A percentile compares a stretch with the other conserved stretches of the same genome.
Evolutionary conservation across 2,329 filamentous ascomycete genomes (phyloP).

Genomic region (Immersiporthe knoxdaviesiana): DNA sequence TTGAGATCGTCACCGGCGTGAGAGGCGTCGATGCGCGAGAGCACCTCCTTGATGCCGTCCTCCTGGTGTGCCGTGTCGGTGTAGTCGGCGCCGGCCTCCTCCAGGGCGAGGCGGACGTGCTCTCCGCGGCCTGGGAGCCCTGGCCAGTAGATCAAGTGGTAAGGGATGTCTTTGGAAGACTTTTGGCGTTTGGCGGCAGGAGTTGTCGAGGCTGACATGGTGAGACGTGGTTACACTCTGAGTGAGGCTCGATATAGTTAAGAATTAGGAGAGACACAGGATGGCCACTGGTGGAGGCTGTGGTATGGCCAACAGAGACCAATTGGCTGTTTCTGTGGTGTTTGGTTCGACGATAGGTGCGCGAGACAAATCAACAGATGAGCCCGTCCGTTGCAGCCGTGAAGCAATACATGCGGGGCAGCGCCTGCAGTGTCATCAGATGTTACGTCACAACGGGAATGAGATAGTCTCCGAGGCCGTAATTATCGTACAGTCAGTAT

Average conservation of each 20-base stretch:
- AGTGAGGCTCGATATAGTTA: not conserved
- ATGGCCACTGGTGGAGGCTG: not conserved
- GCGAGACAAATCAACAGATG: not conserved
- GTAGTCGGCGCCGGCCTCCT: constrained; percentile 68
- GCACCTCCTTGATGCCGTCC: constrained; percentile 56
- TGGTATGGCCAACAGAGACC: not conserved
- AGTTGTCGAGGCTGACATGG: constrained; percentile 20
- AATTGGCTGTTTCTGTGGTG: not conserved
- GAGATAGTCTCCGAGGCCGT: not conserved
- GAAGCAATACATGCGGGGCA: not conserved
- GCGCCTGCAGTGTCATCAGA: not conserved
- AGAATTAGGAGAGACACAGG: not conserved
- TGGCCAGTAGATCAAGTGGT: constrained; percentile 74
- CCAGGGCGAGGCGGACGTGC: constrained; percentile 71
- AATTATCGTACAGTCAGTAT: not conserved
- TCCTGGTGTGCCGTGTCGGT: constrained; percentile 57
- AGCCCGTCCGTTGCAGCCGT: not conserved
- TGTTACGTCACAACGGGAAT: not conserved
- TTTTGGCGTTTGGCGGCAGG: constrained; percentile 42
- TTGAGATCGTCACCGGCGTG: constrained; percentile 58
- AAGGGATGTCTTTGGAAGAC: constrained; percentile 52
- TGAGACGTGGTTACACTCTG: not conserved
- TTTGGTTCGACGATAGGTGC: no score
- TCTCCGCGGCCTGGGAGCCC: constrained; percentile 74
- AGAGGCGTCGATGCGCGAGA: constrained; percentile 48